Conservation (phyloP, 768 basidiomycete genomes). For the Boletus reticuloceps region DNA sequence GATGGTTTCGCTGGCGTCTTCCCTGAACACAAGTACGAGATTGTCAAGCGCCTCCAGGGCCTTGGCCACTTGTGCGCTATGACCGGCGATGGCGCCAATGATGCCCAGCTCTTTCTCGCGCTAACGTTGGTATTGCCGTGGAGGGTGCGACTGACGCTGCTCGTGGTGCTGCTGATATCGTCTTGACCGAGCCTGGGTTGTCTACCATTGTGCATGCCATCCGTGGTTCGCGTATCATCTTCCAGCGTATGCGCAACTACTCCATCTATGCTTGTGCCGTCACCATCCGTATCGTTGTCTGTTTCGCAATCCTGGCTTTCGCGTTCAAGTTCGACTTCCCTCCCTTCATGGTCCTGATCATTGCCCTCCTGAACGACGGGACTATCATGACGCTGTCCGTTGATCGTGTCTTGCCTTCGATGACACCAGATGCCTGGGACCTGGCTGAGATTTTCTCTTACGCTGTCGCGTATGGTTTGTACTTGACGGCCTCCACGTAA, state of each 20-base stretch:
- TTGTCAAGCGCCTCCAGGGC: slow-evolving; percentile 96
- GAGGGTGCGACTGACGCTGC: slow-evolving; percentile 99
- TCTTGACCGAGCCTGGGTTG: slow-evolving; percentile 96
- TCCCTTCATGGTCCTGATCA: slow-evolving; percentile 99
- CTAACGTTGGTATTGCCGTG: slow-evolving; percentile 99
- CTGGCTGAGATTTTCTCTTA: slow-evolving; percentile 94
- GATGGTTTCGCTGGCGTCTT: slow-evolving; percentile 99
- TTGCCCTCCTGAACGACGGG: slow-evolving; percentile 95
- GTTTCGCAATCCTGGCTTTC: slow-evolving; percentile 94
- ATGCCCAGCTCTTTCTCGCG: slow-evolving; percentile 97
- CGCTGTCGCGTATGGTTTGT: slow-evolving; percentile 93
- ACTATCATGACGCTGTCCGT: slow-evolving; percentile 99
- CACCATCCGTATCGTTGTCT: slow-evolving; percentile 98
- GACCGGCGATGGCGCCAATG: slow-evolving; percentile 99
- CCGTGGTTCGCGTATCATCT: slow-evolving; percentile 96
- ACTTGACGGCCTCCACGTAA: slow-evolving; percentile 88
- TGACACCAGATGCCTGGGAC: slow-evolving; percentile 94
- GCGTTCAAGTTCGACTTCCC: slow-evolving; percentile 99
- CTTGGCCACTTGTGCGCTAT: slow-evolving; percentile 96
- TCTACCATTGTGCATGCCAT: slow-evolving; percentile 99
- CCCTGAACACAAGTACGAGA: slow-evolving; percentile 99
- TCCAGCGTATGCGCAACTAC: slow-evolving; percentile 99
- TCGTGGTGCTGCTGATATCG: slow-evolving; percentile 97
- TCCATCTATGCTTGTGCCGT: slow-evolving; percentile 96
- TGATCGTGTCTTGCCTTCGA: slow-evolving; percentile 92